Percentiles rank a stretch among this genome's conserved stretches.
phyloP scores from a whole-genome alignment of 2,329 filamentous ascomycete species.

The Pseudonectria buxi region DNA sequence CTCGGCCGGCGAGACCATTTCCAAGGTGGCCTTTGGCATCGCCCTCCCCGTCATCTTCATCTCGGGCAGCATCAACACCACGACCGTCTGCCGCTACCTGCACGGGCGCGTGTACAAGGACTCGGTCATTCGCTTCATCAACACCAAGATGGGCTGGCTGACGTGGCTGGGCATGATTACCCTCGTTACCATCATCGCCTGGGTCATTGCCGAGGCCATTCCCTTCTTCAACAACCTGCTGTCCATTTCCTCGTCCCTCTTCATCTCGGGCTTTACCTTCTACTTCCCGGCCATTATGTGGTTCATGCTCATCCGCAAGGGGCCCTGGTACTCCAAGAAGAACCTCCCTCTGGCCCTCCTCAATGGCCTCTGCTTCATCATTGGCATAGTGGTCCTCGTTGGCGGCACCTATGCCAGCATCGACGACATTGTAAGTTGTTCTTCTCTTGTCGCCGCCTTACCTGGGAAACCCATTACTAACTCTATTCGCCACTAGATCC shows the following conservation, averaged over 20 bases:
- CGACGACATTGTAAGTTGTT: constrained; percentile 24
- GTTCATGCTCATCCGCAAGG: constrained; percentile 33
- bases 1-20: constrained; percentile 51
- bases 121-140: constrained; percentile 39
- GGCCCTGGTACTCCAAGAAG: constrained; percentile 22
- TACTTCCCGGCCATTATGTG: constrained; percentile 37
- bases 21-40: constrained; percentile 63
- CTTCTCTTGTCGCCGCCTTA: not conserved
- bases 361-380: constrained; percentile 23
- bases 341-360: constrained; percentile 21
- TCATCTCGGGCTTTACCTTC: constrained; percentile 40
- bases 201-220: constrained; percentile 65
- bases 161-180: constrained; percentile 55
- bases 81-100: constrained; percentile 39
- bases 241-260: constrained; percentile 43
- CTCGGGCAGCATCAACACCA: constrained; percentile 62
- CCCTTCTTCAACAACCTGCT: constrained; percentile 66
- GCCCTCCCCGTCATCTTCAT: constrained; percentile 68
- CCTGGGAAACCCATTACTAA: constrained; percentile 6
- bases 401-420: constrained; percentile 28
- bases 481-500: constrained; percentile 8
- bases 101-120: constrained; percentile 39
- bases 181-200: constrained; percentile 55
- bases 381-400: constrained; percentile 26
- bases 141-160: constrained; percentile 41